phyloP scores from a whole-genome alignment of 2,329 filamentous ascomycete species.

The Seiridium cupressi region DNA sequence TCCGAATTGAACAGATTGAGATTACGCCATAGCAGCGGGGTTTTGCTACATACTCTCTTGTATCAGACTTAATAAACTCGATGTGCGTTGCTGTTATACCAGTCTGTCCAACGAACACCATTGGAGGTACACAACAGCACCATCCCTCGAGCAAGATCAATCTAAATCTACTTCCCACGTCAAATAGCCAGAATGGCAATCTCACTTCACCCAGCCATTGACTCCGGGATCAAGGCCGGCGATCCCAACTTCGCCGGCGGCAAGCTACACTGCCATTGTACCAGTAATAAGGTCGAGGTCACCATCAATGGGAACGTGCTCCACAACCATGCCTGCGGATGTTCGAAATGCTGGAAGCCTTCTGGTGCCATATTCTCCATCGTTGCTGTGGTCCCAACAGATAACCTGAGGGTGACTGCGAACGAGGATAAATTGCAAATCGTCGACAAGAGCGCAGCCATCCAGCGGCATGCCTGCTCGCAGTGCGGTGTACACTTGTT shows the following conservation, averaged over 20 bases:
- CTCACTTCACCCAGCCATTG: conserved; percentile 60
- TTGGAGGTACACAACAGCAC: no score
- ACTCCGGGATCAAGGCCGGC: conserved; percentile 60
- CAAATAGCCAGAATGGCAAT: conserved; percentile 25
- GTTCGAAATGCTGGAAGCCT: conserved; percentile 73
- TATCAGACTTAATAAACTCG: no score
- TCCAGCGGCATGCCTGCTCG: conserved; percentile 59
- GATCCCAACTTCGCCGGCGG: conserved; percentile 55
- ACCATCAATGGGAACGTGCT: conserved; percentile 56
- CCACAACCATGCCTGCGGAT: conserved; percentile 71
- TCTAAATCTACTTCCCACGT: no score
- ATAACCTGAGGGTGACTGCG: conserved; percentile 54
- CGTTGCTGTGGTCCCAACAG: conserved; percentile 58
- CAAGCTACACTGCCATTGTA: conserved; percentile 61
- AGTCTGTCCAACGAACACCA: no score
- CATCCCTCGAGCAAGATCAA: no score
- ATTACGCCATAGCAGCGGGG: no score
- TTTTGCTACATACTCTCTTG: no score
- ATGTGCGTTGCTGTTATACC: no score
- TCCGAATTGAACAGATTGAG: no score
- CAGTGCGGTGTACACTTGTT: conserved; percentile 62
- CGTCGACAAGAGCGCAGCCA: conserved; percentile 54
- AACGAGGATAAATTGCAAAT: conserved; percentile 56
- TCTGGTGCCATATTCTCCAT: conserved; percentile 61
- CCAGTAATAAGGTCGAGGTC: conserved; percentile 53